phyloP scores from a whole-genome alignment of 257 asterid species.

The Anisodus tanguticus region DNA sequence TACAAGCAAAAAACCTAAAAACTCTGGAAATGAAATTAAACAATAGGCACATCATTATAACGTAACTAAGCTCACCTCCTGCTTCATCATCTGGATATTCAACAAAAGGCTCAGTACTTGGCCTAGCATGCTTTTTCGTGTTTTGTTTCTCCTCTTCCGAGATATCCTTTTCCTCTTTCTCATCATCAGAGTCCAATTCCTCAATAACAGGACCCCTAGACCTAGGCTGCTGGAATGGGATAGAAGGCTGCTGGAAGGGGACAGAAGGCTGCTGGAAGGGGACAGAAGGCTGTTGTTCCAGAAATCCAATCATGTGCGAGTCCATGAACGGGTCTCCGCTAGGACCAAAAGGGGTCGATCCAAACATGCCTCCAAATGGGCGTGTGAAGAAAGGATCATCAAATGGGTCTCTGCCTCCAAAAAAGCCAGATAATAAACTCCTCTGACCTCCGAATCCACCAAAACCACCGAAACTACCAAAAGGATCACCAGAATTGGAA shows the following conservation, averaged over 20 bases:
- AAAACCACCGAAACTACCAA: conserved; percentile 48
- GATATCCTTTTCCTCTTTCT: conserved; percentile 52
- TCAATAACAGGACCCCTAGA: conserved; percentile 82
- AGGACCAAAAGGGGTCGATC: conserved; percentile 47
- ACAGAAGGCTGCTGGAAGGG: conserved; percentile 38
- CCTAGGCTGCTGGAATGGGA: background rate
- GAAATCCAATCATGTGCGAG: conserved; percentile 52
- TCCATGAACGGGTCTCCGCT: conserved; percentile 47
- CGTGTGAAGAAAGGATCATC: conserved; percentile 82
- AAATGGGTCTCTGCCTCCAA: conserved; percentile 85
- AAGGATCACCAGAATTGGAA: conserved; percentile 66
- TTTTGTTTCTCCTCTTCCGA: conserved; percentile 47
- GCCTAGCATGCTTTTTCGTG: conserved; percentile 77
- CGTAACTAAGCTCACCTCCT: conserved; percentile 49
- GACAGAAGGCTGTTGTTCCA: conserved; percentile 48
- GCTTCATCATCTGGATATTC: conserved; percentile 74
- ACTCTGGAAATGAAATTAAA: background rate
- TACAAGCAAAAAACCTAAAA: background rate
- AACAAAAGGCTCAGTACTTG: conserved; percentile 70
- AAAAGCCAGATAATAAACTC: conserved; percentile 57
- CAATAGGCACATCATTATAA: background rate
- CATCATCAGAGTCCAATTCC: conserved; percentile 90
- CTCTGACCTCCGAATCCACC: conserved; percentile 65
- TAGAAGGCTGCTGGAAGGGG: background rate
- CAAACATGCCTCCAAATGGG: conserved; percentile 67